Evolutionary conservation across 164 flowering plant genomes (phyloP).

Genomic region (Magnolia officinalis): DNA sequence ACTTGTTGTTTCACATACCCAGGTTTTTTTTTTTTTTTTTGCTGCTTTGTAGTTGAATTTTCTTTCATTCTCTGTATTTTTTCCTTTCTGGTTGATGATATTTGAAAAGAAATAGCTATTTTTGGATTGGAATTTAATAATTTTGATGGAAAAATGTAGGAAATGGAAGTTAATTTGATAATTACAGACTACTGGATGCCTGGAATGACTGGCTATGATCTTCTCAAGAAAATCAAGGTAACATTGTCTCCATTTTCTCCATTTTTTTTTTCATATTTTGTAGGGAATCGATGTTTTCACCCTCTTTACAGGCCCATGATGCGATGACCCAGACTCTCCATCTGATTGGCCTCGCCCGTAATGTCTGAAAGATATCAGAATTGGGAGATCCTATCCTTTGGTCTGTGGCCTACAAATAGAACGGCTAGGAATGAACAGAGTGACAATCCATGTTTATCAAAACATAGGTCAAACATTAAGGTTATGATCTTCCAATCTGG

Average conservation of each 20-base stretch:
- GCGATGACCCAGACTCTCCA: no score
- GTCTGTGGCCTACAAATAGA: no score
- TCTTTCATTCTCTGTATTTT: neutral
- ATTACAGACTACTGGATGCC: conserved; percentile 55
- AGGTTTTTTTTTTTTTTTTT: conserved; percentile 9
- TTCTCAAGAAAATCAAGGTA: conserved; percentile 44
- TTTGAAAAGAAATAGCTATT: neutral
- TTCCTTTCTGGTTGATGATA: neutral
- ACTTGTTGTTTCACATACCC: conserved; percentile 14
- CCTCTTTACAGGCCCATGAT: neutral
- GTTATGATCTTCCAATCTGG: no score
- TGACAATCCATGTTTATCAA: no score
- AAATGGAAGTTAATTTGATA: conserved; percentile 34
- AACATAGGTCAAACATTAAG: no score
- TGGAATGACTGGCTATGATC: conserved; percentile 55
- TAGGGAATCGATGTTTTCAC: conserved; percentile 1
- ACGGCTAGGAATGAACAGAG: no score
- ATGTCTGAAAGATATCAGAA: no score
- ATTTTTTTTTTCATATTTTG: neutral
- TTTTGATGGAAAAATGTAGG: conserved; percentile 19
- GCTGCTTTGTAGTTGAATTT: neutral
- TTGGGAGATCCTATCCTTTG: no score
- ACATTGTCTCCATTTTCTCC: neutral
- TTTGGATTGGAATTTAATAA: conserved; percentile 1
- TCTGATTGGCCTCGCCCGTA: no score